These are phyloP conservation scores for Terfezia claveryi DNA, from an alignment of 495 filamentous ascomycete species.

Conservation along the genomic window DNA sequence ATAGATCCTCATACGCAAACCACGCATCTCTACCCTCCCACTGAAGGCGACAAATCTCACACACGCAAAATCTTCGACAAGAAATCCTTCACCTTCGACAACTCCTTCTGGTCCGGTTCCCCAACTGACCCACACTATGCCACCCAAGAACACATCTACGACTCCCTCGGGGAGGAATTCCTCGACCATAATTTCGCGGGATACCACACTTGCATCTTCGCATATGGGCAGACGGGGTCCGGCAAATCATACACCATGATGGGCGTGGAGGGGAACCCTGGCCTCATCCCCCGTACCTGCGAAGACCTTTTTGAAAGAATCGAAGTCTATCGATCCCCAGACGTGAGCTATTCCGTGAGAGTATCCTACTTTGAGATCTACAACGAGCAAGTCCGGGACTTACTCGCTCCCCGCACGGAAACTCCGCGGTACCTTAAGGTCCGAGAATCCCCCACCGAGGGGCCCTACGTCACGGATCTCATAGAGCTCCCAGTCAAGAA, in stretches of 20 bases:
- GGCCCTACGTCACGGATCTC: slow-evolving; percentile 92
- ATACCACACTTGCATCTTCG: slow-evolving; percentile 98
- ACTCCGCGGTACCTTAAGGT: slow-evolving; percentile 89
- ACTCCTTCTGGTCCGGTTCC: slow-evolving; percentile 90
- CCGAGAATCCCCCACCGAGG: slow-evolving; percentile 81
- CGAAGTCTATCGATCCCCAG: slow-evolving; percentile 56
- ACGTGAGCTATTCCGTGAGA: slow-evolving; percentile 85
- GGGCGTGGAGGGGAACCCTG: slow-evolving; percentile 66
- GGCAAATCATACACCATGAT: slow-evolving; percentile 99
- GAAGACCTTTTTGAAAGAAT: slow-evolving; percentile 92
- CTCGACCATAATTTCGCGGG: slow-evolving; percentile 98
- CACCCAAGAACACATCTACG: slow-evolving; percentile 82
- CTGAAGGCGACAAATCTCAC: slow-evolving; percentile 40
- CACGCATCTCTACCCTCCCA: slow-evolving; percentile 55
- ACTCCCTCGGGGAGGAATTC: slow-evolving; percentile 85
- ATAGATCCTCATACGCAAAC: slow-evolving; percentile 74
- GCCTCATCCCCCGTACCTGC: slow-evolving; percentile 91
- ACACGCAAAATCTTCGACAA: slow-evolving; percentile 61
- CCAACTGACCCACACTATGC: slow-evolving; percentile 52
- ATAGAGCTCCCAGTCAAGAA: slow-evolving; percentile 76
- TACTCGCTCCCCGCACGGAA: slow-evolving; percentile 56
- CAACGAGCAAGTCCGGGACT: slow-evolving; percentile 94
- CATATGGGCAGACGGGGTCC: slow-evolving; percentile 88
- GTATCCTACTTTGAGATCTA: slow-evolving; percentile 99
- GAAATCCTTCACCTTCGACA: slow-evolving; percentile 88